phyloP scores from a whole-genome alignment of 2,329 filamentous ascomycete genomes.

The Fusarium protoensiforme region DNA sequence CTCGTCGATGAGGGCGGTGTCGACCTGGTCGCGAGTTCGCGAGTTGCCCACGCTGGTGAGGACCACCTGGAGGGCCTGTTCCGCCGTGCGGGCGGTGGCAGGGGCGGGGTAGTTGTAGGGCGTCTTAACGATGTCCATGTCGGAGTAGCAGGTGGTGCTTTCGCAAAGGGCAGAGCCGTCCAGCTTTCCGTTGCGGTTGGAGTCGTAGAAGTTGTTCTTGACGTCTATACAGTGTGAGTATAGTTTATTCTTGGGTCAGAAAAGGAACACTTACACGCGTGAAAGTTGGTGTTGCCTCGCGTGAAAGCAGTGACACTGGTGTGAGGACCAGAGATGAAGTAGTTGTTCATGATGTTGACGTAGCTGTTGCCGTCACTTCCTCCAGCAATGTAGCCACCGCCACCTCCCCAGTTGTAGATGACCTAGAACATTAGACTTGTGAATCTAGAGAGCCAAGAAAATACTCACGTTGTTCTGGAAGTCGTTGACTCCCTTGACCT shows the following conservation, averaged over 20 bases:
- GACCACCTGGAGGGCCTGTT: conserved; percentile 54
- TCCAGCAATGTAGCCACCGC: conserved; percentile 65
- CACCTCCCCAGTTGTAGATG: conserved; percentile 66
- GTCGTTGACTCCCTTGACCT: conserved; percentile 67
- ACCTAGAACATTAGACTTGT: conserved; percentile 44
- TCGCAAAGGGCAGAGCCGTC: conserved; percentile 59
- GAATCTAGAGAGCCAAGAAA: fast-evolving
- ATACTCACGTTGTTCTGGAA: conserved; percentile 55
- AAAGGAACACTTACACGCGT: conserved; percentile 51
- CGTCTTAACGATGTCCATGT: conserved; percentile 54
- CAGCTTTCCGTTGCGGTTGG: conserved; percentile 59
- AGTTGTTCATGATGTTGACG: conserved; percentile 66
- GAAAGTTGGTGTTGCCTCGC: conserved; percentile 65
- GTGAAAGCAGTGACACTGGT: conserved; percentile 63
- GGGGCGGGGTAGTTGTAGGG: conserved; percentile 58
- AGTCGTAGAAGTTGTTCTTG: conserved; percentile 63
- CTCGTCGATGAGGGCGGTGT: conserved; percentile 55
- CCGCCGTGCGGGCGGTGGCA: conserved; percentile 50
- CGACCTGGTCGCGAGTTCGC: conserved; percentile 56
- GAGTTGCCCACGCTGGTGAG: conserved; percentile 55
- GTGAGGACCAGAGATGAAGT: conserved; percentile 65
- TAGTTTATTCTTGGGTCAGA: fast-evolving
- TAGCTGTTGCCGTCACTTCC: conserved; percentile 59
- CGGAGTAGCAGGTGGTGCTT: conserved; percentile 57
- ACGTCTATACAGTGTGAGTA: conserved; percentile 49